Base-by-base conservation (phyloP, 345 rosid species). In the Crucihimalaya himalaica region DNA sequence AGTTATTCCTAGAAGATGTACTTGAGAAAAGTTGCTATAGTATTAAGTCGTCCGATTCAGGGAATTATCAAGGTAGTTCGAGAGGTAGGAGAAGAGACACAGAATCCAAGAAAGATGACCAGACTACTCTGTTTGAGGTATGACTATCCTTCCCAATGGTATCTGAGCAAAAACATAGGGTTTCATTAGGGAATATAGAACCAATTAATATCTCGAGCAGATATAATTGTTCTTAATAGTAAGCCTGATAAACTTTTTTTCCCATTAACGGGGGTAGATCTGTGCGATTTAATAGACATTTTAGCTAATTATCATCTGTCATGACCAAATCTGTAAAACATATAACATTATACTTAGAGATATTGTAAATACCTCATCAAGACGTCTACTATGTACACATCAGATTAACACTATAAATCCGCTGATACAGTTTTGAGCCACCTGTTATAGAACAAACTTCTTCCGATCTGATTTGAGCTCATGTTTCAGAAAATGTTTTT, bases 1-100 rank as follows among this genome's bases (percentile, higher is more conserved):
- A 94, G 83, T 80, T 89, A 50, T 94, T 85, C 83, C 83, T 94
- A 21, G 98, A 89, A 83, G 97, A 94, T 83, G 84, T 91, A 47
- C 62, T 94, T 76, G 95, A 88, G 86, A 91, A 89, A 86, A 86
- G 84, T 72, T 79, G 52, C 25, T 89, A 87, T 66, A 77, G n/a
- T 40, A 87, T 94, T 50, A 80, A 87, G 81, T 74, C 88, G 68
- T 79, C 89, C 5, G 90, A 89, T 77, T 63, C 75, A 23, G 91
- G 86, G 70, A 86, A 56, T 81, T 84, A 79, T 73, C 95, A 85
- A 68, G 88, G 97, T 60, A 85, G 80, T 77, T 85, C 91, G 31
- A 85, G 90, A 79, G 87, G 92, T 77, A 86, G 84, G 77, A 84
- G 88, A 75, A 87, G 83, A 83, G 93, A 86, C 76, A 86, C 83